Evolutionary conservation across 306 rosid genomes (phyloP).

Genomic region (Fagus crenata): DNA sequence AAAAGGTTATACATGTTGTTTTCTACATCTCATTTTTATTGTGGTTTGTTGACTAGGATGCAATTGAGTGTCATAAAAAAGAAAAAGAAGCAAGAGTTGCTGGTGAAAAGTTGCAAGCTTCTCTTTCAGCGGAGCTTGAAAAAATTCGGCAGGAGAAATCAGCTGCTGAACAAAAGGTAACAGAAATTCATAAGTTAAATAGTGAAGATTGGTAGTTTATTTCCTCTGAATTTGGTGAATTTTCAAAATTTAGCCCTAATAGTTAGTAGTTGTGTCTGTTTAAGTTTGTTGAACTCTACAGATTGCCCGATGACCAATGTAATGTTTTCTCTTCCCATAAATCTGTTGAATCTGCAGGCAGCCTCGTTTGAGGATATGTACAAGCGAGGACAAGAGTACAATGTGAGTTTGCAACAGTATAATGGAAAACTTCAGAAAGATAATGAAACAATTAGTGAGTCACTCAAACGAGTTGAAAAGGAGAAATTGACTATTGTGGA

Average conservation of each 20-base stretch:
- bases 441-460: slow-evolving; percentile 60
- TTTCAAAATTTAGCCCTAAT: background rate
- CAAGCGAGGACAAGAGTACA: slow-evolving; percentile 82
- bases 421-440: slow-evolving; percentile 78
- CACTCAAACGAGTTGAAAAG: slow-evolving; percentile 65
- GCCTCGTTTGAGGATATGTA: slow-evolving; percentile 70
- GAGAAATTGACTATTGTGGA: slow-evolving; percentile 82
- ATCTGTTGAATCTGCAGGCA: slow-evolving; percentile 48
- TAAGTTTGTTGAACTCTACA: slow-evolving; percentile 9
- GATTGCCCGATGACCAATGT: background rate
- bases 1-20: slow-evolving; percentile 14
- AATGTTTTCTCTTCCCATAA: background rate
- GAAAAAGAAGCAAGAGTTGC: slow-evolving; percentile 74
- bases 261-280: background rate
- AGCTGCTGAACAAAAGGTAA: slow-evolving; percentile 72
- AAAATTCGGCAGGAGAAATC: slow-evolving; percentile 60
- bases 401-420: slow-evolving; percentile 79
- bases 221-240: background rate
- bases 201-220: background rate
- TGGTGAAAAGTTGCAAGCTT: slow-evolving; percentile 52
- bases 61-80: slow-evolving; percentile 52
- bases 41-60: slow-evolving; percentile 52
- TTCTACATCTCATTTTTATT: slow-evolving; percentile 10
- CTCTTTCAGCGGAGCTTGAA: slow-evolving; percentile 66
- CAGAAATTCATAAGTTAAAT: slow-evolving; percentile 1